Conservation (phyloP, 2,329 filamentous ascomycete species). For the Fusarium sp. region DNA sequence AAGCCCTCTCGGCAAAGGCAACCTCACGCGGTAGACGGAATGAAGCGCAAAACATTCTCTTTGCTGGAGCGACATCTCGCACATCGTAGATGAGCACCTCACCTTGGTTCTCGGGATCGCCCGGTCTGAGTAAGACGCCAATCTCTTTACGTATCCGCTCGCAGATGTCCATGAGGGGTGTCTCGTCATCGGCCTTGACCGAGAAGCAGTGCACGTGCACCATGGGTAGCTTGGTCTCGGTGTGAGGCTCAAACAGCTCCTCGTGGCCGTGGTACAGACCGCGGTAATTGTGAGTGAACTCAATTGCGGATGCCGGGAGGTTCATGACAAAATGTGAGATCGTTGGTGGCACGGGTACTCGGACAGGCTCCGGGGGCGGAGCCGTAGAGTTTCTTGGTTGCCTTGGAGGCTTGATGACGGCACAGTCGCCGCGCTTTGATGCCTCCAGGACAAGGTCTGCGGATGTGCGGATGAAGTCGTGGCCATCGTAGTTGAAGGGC, state of each 20-base stretch:
- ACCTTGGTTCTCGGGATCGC: slow-evolving; percentile 57
- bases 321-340: slow-evolving; percentile 99
- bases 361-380: slow-evolving; percentile 50
- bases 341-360: slow-evolving; percentile 71
- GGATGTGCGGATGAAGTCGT: slow-evolving; percentile 79
- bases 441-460: slow-evolving; percentile 68
- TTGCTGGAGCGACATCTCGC: slow-evolving; percentile 89
- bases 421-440: slow-evolving; percentile 61
- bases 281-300: slow-evolving; percentile 74
- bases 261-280: slow-evolving; percentile 83
- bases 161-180: slow-evolving; percentile 63
- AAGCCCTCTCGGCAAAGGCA: slow-evolving; percentile 70
- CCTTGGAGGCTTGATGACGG: slow-evolving; percentile 57
- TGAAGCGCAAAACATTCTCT: slow-evolving; percentile 96
- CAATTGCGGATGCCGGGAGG: slow-evolving; percentile 87
- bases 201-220: slow-evolving; percentile 97
- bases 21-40: slow-evolving; percentile 86
- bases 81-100: slow-evolving; percentile 73
- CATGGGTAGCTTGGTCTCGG: slow-evolving; percentile 73
- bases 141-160: slow-evolving; percentile 54
- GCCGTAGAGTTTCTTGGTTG: slow-evolving; percentile 51
- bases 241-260: slow-evolving; percentile 70
- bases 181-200: slow-evolving; percentile 80
- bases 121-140: slow-evolving; percentile 53
- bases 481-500: slow-evolving; percentile 84